Evolutionary conservation across 306 rosid species (phyloP), one percentile per base, ranked within the genome.

Genomic region (Castanospermum australe): DNA sequence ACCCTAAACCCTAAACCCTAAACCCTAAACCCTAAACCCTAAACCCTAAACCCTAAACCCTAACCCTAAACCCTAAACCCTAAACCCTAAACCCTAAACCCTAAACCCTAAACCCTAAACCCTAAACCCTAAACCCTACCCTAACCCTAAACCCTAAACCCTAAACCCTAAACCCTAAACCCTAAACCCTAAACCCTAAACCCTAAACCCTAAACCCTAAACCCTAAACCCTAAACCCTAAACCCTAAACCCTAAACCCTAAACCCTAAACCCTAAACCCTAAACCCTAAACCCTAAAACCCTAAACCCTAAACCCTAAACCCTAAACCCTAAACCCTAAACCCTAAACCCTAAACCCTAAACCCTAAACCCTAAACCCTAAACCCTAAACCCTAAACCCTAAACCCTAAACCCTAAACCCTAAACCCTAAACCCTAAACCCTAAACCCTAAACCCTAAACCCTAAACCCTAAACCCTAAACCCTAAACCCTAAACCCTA

Each of bases 381-480:
- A 79, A 57, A n/a, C 71, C 64, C 61, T 33, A 63, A 30, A 32
- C 61, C 81, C 47, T n/a, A 59, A 69, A 56, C 65, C 77, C 71
- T 45, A 45, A 57, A 70, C 72, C 71, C 72, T 30, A 38, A 59
- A 59, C 77, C 64, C 83, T 61, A 71, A 71, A 71, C 72, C 83
- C 56, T 21, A 33, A 79, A 70, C 63, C 63, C 63, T 59, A 42
- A 79, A 71, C 68, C 83, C 83, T 30, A 71, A 70, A 79, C 83
- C 83, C 72, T 59, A 60, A 79, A 69, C 71, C 83, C 72, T 20
- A 45, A 79, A 70, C 76, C 83, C 78, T 25, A 69, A 70, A 71
- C 59, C 72, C 62, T 18, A 44, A 71, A 79, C 59, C 77, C 71
- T 18, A 48, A 63, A 80, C 74, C 79, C 84, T 63, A 62, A 48